phyloP scores from a whole-genome alignment of 495 filamentous ascomycete genomes.

The Penicillium ucsense region DNA sequence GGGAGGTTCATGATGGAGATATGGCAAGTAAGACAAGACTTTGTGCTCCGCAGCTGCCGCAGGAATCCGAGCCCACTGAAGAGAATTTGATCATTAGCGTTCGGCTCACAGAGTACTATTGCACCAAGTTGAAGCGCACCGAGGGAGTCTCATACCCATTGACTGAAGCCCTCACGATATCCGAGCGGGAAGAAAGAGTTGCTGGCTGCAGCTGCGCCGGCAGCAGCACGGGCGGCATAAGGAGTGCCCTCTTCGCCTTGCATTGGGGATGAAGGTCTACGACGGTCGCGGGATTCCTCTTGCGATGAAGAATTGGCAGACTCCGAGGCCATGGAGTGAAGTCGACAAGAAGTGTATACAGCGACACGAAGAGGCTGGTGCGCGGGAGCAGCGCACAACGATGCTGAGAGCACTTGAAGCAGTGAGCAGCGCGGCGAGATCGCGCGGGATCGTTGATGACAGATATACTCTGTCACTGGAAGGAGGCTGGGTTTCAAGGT shows the following conservation, averaged over 20 bases:
- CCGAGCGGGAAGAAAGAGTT: constrained; percentile 66
- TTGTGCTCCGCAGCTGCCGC: constrained; percentile 81
- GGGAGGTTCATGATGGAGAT: constrained; percentile 63
- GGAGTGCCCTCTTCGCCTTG: constrained; percentile 14
- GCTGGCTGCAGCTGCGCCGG: constrained; percentile 22
- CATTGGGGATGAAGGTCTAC: constrained; percentile 40
- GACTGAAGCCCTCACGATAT: constrained; percentile 80
- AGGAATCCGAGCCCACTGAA: constrained; percentile 72
- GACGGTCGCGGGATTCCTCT: constrained; percentile 20
- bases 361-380: constrained; percentile 12
- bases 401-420: constrained; percentile 7
- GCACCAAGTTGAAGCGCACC: background rate
- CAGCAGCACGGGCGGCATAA: constrained; percentile 33
- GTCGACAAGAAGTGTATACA: constrained; percentile 9
- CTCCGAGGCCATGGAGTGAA: constrained; percentile 35
- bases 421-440: background rate
- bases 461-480: constrained; percentile 4
- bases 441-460: constrained; percentile 1
- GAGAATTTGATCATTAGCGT: constrained; percentile 1
- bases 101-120: background rate
- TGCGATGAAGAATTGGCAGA: constrained; percentile 21
- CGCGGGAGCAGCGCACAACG: constrained; percentile 13
- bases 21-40: constrained; percentile 80
- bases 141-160: constrained; percentile 61
- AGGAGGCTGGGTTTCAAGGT: constrained; percentile 5